Evolutionary conservation across 805 yeast species (phyloP).

Genomic region (Lachancea fermentati): DNA sequence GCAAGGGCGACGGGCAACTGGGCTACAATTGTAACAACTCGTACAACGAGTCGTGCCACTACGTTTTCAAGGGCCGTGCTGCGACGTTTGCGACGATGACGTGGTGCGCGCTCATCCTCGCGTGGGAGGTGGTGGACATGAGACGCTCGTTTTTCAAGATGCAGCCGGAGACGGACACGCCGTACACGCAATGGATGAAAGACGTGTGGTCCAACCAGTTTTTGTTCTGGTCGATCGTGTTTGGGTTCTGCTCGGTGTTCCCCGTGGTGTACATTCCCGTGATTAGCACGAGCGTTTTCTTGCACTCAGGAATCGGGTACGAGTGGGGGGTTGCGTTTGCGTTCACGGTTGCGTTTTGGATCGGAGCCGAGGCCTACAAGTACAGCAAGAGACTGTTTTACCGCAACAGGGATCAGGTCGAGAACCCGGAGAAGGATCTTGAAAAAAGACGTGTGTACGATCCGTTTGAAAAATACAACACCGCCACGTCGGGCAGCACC

Average conservation of each 20-base stretch:
- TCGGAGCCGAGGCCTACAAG: conserved; percentile 64
- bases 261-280: conserved; percentile 86
- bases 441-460: conserved; percentile 42
- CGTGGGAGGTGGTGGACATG: conserved; percentile 80
- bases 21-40: conserved; percentile 59
- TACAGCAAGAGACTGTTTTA: conserved; percentile 53
- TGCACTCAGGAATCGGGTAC: conserved; percentile 63
- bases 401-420: conserved; percentile 38
- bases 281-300: conserved; percentile 70
- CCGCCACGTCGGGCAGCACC: conserved; percentile 50
- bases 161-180: conserved; percentile 60
- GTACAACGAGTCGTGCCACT: conserved; percentile 43
- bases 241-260: conserved; percentile 66
- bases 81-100: conserved; percentile 77
- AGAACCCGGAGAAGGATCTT: conserved; percentile 58
- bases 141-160: conserved; percentile 64
- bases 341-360: conserved; percentile 49
- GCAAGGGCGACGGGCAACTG: conserved; percentile 56
- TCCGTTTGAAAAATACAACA: conserved; percentile 54
- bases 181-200: conserved; percentile 52
- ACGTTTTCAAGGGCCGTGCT: conserved; percentile 71
- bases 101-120: conserved; percentile 75
- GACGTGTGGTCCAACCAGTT: conserved; percentile 73
- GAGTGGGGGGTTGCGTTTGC: conserved; percentile 79
- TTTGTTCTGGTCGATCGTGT: conserved; percentile 72